These are phyloP conservation scores for Colletotrichum plurivorum DNA, from an alignment of 2,329 filamentous ascomycete species.

Conservation along the genomic window DNA sequence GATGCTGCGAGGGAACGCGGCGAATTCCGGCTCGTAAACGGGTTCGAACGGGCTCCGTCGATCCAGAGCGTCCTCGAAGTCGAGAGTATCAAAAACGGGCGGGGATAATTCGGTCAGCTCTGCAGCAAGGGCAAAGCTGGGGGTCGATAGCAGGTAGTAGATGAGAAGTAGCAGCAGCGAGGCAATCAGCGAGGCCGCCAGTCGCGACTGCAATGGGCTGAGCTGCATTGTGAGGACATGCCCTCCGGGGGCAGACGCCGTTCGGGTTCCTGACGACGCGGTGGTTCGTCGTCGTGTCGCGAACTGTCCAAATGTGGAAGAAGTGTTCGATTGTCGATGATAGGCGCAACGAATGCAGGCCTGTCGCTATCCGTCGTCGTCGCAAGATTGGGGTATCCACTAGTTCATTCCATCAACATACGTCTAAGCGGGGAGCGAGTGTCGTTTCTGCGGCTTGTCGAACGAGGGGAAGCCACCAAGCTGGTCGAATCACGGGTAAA, in stretches of 20 bases:
- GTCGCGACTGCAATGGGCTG: conserved; percentile 79
- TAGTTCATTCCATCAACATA: conserved; percentile 28
- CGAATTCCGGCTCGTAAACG: conserved; percentile 74
- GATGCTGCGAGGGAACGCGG: conserved; percentile 72
- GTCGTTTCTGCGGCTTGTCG: conserved; percentile 21
- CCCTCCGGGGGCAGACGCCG: conserved; percentile 55
- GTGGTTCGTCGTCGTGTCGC: conserved; percentile 11
- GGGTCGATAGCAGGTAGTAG: conserved; percentile 72
- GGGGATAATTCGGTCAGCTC: conserved; percentile 56
- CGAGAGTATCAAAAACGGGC: conserved; percentile 44
- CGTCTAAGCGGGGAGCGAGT: conserved; percentile 9
- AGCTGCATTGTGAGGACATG: conserved; percentile 68
- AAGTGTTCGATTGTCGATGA: neutral
- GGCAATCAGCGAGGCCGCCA: conserved; percentile 76
- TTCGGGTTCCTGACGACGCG: conserved; percentile 14
- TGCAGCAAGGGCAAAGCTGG: conserved; percentile 73
- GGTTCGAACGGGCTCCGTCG: conserved; percentile 41
- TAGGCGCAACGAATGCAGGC: conserved; percentile 17
- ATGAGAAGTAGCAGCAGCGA: conserved; percentile 72
- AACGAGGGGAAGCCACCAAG: conserved; percentile 18
- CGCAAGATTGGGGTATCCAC: conserved; percentile 23
- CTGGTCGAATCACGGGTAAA: conserved; percentile 9
- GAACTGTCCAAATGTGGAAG: neutral
- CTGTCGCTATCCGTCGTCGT: conserved; percentile 17
- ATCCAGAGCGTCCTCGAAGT: conserved; percentile 35